Percentiles rank a stretch among this genome's conserved stretches.
phyloP scores from a whole-genome alignment of 768 basidiomycete genomes.

The Dacryopinax primogenitus region DNA sequence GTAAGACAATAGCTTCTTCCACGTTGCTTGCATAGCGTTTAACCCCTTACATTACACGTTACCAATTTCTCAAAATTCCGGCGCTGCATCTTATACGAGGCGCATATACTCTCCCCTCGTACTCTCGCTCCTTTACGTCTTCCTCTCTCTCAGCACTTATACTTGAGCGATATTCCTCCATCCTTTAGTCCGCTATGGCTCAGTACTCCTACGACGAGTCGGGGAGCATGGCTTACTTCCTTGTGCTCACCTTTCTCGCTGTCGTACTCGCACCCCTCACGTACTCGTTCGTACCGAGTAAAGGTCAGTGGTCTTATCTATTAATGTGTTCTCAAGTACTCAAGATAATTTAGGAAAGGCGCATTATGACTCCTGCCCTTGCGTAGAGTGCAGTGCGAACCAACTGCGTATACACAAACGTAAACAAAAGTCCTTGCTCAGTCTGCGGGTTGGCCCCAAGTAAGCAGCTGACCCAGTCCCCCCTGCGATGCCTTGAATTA shows the following conservation, averaged over 20 bases:
- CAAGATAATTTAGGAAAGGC: background rate
- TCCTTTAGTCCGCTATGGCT: slow-evolving; percentile 14
- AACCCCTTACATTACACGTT: slow-evolving; percentile 3
- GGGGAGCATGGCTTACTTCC: slow-evolving; percentile 80
- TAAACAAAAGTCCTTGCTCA: background rate
- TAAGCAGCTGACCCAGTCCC: background rate
- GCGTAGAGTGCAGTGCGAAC: background rate
- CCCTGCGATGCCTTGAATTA: slow-evolving; percentile 10
- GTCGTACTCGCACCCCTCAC: slow-evolving; percentile 73
- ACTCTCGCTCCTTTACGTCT: background rate
- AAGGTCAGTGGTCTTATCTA: slow-evolving; percentile 11
- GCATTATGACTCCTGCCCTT: background rate
- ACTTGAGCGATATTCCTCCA: background rate
- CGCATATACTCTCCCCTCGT: background rate
- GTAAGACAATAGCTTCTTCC: background rate
- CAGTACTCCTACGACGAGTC: slow-evolving; percentile 53
- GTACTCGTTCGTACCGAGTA: slow-evolving; percentile 26
- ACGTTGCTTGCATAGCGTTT: background rate
- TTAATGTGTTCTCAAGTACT: background rate
- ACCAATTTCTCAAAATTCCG: slow-evolving; percentile 1
- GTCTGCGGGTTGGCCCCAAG: background rate
- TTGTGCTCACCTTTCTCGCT: slow-evolving; percentile 77
- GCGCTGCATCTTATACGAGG: background rate
- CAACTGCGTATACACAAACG: background rate
- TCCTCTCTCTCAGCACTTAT: background rate